phyloP scores from a whole-genome alignment of 2,329 filamentous ascomycete genomes.

The Tolypocladium album region DNA sequence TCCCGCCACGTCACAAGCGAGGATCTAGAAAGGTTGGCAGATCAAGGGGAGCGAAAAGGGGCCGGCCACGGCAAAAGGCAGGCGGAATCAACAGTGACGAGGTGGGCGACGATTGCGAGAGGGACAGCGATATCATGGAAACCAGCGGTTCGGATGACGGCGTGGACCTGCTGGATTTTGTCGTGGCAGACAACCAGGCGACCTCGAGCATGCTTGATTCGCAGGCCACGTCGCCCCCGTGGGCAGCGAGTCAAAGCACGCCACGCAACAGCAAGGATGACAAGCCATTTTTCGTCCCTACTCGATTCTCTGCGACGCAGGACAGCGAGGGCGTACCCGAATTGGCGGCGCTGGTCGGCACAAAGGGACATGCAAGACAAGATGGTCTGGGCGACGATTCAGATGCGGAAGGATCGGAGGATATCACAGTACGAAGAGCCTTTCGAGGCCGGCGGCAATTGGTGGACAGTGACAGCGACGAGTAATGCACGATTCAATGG shows the following conservation, averaged over 20 bases:
- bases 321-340: slow-evolving; percentile 29
- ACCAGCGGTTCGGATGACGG: slow-evolving; percentile 37
- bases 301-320: slow-evolving; percentile 26
- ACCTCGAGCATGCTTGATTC: slow-evolving; percentile 25
- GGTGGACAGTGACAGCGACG: slow-evolving; percentile 19
- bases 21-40: slow-evolving; percentile 7
- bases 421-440: slow-evolving; percentile 7
- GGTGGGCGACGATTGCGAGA: slow-evolving; percentile 39
- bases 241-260: slow-evolving; percentile 8
- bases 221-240: slow-evolving; percentile 15
- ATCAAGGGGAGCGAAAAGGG: slow-evolving; percentile 11
- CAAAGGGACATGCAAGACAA: slow-evolving; percentile 1
- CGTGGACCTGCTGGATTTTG: slow-evolving; percentile 42
- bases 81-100: slow-evolving; percentile 33
- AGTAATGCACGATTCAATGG: slow-evolving; percentile 2
- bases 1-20: slow-evolving; percentile 1
- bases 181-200: slow-evolving; percentile 39
- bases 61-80: slow-evolving; percentile 8
- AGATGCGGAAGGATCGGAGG: slow-evolving; percentile 9
- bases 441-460: slow-evolving; percentile 16
- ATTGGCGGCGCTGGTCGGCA: slow-evolving; percentile 15
- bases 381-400: slow-evolving; percentile 3
- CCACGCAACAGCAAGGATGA: slow-evolving; percentile 4
- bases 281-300: slow-evolving; percentile 27
- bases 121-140: slow-evolving; percentile 35